phyloP scores from a whole-genome alignment of 2,329 filamentous ascomycete genomes.

The Ophiocordyceps unilateralis region DNA sequence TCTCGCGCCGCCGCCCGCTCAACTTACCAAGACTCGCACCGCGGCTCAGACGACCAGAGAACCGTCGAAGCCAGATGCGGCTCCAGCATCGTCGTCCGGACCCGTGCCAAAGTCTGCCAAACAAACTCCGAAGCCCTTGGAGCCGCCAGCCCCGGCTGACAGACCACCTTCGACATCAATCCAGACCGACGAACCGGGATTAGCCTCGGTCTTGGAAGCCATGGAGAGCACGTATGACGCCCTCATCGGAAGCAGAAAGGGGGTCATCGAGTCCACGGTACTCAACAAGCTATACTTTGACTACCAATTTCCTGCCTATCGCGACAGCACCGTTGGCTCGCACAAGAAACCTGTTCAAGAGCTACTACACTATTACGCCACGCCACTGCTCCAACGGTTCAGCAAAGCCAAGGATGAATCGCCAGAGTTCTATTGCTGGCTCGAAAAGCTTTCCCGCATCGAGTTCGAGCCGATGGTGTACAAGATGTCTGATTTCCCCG shows the following conservation, averaged over 20 bases:
- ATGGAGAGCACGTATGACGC: conserved; percentile 8
- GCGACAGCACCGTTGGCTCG: conserved; percentile 9
- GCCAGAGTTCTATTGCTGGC: conserved; percentile 15
- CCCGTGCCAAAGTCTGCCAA: neutral
- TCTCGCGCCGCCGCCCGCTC: neutral
- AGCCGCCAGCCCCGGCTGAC: neutral
- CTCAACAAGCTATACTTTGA: conserved; percentile 15
- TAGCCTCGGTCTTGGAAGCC: conserved; percentile 11
- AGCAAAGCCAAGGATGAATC: conserved; percentile 15
- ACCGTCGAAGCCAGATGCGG: neutral
- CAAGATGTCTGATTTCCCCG: conserved; percentile 12
- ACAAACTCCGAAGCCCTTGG: neutral
- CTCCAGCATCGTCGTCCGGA: neutral
- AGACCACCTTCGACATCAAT: no score
- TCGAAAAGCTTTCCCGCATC: conserved; percentile 12
- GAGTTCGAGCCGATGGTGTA: conserved; percentile 12
- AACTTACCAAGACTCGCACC: neutral
- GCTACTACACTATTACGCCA: conserved; percentile 26
- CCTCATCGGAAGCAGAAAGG: conserved; percentile 6
- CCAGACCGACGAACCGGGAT: conserved; percentile 8
- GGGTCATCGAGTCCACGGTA: conserved; percentile 6
- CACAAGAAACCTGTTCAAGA: conserved; percentile 25
- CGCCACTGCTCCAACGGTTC: conserved; percentile 19
- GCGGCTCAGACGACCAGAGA: neutral
- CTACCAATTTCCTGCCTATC: conserved; percentile 14